Percentiles rank a stretch among this genome's conserved stretches.
phyloP scores from a whole-genome alignment of 2,329 filamentous ascomycete species.

The Claviceps citrina region DNA sequence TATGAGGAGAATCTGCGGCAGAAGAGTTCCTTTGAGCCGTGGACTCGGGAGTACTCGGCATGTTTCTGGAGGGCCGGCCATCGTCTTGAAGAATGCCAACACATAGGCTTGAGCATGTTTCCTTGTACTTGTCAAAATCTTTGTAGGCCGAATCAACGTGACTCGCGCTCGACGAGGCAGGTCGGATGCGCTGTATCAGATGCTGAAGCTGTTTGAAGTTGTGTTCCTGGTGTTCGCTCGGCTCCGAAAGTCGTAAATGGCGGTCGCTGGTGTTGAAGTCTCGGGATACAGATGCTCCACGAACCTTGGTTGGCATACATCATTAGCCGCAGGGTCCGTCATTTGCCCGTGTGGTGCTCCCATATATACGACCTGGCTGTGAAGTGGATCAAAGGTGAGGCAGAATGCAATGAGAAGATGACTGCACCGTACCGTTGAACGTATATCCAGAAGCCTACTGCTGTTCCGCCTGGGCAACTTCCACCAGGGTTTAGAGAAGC shows the following conservation, averaged over 20 bases:
- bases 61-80: conserved; percentile 15
- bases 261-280: conserved; percentile 16
- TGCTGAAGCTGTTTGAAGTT: conserved; percentile 21
- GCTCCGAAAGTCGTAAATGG: conserved; percentile 12
- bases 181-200: conserved; percentile 21
- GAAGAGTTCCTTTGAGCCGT: conserved; percentile 15
- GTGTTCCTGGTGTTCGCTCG: conserved; percentile 17
- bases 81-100: conserved; percentile 25
- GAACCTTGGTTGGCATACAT: background rate
- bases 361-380: background rate
- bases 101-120: conserved; percentile 26
- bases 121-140: conserved; percentile 26
- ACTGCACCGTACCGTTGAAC: background rate
- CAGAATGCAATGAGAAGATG: background rate
- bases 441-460: background rate
- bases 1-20: conserved; percentile 18
- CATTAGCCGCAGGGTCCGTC: background rate
- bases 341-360: background rate
- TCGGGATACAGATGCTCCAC: background rate
- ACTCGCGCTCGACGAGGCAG: conserved; percentile 17
- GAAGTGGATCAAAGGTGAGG: background rate
- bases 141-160: conserved; percentile 30
- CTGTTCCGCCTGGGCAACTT: conserved; percentile 3
- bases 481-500: conserved; percentile 11
- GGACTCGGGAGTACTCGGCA: conserved; percentile 11